These are phyloP conservation scores for Actinomortierella ambigua DNA, from an alignment of 371 early-diverging fungal species.

Conservation along the genomic window DNA sequence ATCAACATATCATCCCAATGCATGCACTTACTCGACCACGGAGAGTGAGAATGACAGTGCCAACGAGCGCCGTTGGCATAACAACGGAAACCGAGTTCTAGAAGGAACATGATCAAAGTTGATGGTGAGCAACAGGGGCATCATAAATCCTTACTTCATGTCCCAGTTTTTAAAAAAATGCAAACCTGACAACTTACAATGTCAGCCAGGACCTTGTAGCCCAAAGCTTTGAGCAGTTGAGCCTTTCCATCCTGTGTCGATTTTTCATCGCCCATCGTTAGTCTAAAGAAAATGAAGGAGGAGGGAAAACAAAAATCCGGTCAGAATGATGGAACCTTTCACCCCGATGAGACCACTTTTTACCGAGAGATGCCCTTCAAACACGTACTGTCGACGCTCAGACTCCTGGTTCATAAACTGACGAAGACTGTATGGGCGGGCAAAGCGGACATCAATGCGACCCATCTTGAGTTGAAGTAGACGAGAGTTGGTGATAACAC, in stretches of 20 bases:
- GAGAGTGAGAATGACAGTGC: slow-evolving; percentile 81
- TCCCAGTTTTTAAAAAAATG: not conserved
- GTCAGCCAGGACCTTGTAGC: slow-evolving; percentile 67
- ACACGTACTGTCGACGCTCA: slow-evolving; percentile 54
- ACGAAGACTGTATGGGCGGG: slow-evolving; percentile 75
- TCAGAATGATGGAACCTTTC: not conserved
- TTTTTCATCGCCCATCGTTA: slow-evolving; percentile 20
- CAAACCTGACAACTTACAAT: slow-evolving; percentile 54
- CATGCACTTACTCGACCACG: slow-evolving; percentile 71
- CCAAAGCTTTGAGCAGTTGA: slow-evolving; percentile 35
- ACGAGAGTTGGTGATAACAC: slow-evolving; percentile 60
- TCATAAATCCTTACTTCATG: not conserved
- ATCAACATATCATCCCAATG: too few species aligned
- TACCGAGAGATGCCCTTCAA: not conserved
- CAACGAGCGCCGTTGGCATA: slow-evolving; percentile 88
- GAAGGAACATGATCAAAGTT: slow-evolving; percentile 35
- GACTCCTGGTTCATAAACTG: slow-evolving; percentile 70
- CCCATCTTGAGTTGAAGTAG: slow-evolving; percentile 80
- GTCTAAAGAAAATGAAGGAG: not conserved
- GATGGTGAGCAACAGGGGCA: not conserved
- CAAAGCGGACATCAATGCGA: slow-evolving; percentile 78
- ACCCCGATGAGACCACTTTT: too few species aligned
- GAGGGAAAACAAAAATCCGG: not conserved
- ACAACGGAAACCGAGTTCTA: slow-evolving; percentile 73
- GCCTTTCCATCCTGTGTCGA: slow-evolving; percentile 20